A percentile compares a stretch with the other conserved stretches of the same genome.
These are phyloP conservation scores for Plasmodium coatneyi DNA, from an alignment of 169 alveolate genomes.

Conservation along the genomic window DNA sequence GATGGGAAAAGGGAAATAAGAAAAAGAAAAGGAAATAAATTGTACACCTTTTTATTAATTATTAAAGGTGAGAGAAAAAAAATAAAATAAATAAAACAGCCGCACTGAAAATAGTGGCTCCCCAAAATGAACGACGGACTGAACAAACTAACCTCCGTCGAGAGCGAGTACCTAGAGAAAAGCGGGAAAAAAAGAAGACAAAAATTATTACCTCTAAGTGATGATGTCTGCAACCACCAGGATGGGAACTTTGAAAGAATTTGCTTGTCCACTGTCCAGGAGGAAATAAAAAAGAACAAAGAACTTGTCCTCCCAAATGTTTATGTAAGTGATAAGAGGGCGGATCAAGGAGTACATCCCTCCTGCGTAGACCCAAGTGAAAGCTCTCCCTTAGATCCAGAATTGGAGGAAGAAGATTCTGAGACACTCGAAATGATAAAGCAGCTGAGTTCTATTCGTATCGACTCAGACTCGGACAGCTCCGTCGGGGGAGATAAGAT, in stretches of 20 bases:
- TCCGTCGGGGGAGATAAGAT: background rate
- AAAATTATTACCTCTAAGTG: background rate
- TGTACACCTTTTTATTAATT: background rate
- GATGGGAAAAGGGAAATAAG: background rate
- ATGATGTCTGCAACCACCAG: background rate
- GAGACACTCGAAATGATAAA: slow-evolving; percentile 31
- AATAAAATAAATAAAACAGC: background rate
- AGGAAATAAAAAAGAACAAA: background rate
- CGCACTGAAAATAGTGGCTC: background rate
- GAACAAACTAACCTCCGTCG: slow-evolving; percentile 55
- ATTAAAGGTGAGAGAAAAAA: background rate
- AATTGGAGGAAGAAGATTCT: slow-evolving; percentile 29
- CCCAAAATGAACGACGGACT: slow-evolving; percentile 21
- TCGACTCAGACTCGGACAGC: slow-evolving; percentile 15
- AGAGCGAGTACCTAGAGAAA: slow-evolving; percentile 44
- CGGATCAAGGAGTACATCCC: background rate
- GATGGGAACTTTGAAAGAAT: background rate
- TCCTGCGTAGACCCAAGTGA: background rate
- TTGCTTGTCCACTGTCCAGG: background rate
- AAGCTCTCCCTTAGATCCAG: background rate
- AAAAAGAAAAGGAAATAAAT: no score
- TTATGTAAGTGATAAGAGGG: background rate
- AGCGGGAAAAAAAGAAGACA: slow-evolving; percentile 70
- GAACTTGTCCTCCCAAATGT: background rate
- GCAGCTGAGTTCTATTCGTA: slow-evolving; percentile 47